These are phyloP conservation scores for Rutstroemia sp. DNA, from an alignment of 2,329 filamentous ascomycete species.

Conservation along the genomic window DNA sequence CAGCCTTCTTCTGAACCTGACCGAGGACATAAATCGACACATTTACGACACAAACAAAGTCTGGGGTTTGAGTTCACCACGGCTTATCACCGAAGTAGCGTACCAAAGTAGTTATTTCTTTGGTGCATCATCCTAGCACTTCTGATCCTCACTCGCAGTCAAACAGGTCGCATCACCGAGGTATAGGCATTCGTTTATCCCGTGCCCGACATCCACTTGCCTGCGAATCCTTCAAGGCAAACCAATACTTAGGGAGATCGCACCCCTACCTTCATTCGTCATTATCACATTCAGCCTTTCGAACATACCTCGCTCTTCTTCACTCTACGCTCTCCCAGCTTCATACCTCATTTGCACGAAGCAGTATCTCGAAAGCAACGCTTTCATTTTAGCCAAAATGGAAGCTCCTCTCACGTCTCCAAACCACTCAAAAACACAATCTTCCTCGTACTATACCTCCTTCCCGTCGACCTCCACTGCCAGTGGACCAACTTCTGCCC, in stretches of 20 bases:
- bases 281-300: too few relatives aligned
- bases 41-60: background rate
- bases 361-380: too few relatives aligned
- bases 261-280: too few relatives aligned
- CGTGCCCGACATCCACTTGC: background rate
- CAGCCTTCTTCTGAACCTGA: background rate
- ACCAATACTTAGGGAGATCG: too few relatives aligned
- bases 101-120: too few relatives aligned
- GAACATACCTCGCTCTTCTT: background rate
- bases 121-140: too few relatives aligned
- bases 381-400: conserved; percentile 2
- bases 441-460: conserved; percentile 20
- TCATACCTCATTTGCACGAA: background rate
- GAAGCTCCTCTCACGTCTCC: conserved; percentile 5
- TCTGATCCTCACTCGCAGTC: background rate
- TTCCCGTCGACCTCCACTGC: conserved; percentile 11
- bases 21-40: background rate
- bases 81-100: too few relatives aligned
- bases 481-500: conserved; percentile 12
- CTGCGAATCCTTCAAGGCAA: background rate
- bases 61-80: background rate
- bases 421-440: conserved; percentile 33
- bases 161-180: background rate
- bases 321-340: background rate
- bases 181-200: background rate